A percentile compares a stretch with the other conserved stretches of the same genome.
Conservation (phyloP, 2,329 filamentous ascomycete genomes). For the Exophiala oligosperma region DNA sequence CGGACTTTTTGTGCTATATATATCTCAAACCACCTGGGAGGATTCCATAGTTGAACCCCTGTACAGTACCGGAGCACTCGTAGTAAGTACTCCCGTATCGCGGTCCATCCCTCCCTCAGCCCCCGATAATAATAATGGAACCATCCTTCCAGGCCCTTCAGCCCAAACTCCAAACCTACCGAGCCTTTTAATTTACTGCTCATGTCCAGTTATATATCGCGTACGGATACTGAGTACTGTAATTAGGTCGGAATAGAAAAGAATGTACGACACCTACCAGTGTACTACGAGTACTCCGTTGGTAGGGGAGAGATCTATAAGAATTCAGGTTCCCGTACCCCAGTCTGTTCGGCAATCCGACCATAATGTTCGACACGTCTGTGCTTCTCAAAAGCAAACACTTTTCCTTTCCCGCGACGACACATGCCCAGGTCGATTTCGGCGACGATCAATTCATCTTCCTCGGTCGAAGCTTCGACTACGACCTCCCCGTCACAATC, state of each 20-base stretch:
- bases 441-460: constrained; percentile 54
- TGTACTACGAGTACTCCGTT: too few species aligned
- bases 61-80: too few species aligned
- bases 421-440: constrained; percentile 53
- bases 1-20: too few species aligned
- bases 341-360: constrained; percentile 32
- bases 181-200: neutral
- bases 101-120: too few species aligned
- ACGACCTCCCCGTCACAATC: constrained; percentile 52
- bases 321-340: constrained; percentile 41
- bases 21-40: too few species aligned
- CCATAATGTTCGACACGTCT: constrained; percentile 35
- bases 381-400: constrained; percentile 39
- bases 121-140: too few species aligned
- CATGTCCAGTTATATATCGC: too few species aligned
- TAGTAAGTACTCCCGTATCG: too few species aligned
- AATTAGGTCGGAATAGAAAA: too few species aligned
- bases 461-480: constrained; percentile 49
- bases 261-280: neutral
- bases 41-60: too few species aligned
- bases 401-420: constrained; percentile 49
- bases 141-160: neutral
- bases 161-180: neutral
- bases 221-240: too few species aligned
- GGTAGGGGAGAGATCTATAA: neutral